Evolutionary conservation across 2,329 filamentous ascomycete genomes (phyloP).

Genomic region (Colletotrichum agaves): DNA sequence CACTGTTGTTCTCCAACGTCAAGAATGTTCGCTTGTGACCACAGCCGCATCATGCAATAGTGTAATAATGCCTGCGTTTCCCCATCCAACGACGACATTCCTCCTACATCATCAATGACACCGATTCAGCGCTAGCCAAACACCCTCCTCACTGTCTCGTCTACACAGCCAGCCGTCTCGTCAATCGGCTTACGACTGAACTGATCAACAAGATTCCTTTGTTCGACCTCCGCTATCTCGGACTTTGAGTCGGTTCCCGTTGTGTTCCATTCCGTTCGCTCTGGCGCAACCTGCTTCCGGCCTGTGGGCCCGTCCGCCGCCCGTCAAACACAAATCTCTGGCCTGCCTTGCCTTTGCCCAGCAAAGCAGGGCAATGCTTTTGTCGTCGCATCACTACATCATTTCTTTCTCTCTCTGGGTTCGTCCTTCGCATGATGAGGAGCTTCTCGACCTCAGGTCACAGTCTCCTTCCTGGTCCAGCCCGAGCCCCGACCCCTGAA

Average conservation of each 20-base stretch:
- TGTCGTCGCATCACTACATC: constrained; percentile 28
- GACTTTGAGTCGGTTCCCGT: not conserved
- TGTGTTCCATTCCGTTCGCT: not conserved
- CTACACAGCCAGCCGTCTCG: not conserved
- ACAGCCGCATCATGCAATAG: not conserved
- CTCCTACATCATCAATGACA: not conserved
- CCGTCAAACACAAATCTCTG: not conserved
- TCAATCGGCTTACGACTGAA: not conserved
- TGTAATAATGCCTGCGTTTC: no score
- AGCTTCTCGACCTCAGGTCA: constrained; percentile 9
- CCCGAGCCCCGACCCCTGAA: constrained; percentile 18
- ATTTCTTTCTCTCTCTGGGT: constrained; percentile 21
- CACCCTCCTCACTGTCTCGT: not conserved
- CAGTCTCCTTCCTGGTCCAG: constrained; percentile 21
- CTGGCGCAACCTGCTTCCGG: constrained; percentile 24
- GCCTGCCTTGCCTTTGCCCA: constrained; percentile 14
- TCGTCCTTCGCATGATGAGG: constrained; percentile 4
- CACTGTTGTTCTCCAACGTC: not conserved
- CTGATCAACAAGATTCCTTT: not conserved
- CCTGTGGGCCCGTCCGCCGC: constrained; percentile 13
- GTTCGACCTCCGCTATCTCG: constrained; percentile 7
- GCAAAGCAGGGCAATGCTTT: constrained; percentile 8
- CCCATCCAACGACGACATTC: not conserved
- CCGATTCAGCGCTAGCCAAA: not conserved
- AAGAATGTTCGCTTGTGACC: not conserved